phyloP scores from a whole-genome alignment of 805 yeast genomes.

The Pichia deserticola region DNA sequence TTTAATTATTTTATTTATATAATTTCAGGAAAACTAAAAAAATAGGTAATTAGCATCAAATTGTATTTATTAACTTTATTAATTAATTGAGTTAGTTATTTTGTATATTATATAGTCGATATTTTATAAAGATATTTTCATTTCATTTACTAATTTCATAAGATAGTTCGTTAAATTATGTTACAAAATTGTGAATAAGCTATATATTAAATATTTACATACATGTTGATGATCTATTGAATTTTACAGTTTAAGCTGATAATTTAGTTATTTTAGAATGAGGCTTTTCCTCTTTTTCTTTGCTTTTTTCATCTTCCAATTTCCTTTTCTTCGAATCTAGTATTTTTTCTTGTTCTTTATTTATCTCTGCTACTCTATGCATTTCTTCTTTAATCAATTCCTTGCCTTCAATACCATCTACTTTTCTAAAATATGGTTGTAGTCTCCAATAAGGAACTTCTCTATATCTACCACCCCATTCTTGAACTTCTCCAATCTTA shows the following conservation, averaged over 20 bases:
- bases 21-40: too few species aligned
- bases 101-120: too few species aligned
- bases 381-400: conserved; percentile 21
- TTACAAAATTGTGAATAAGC: too few species aligned
- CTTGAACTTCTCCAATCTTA: conserved; percentile 40
- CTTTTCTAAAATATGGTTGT: conserved; percentile 90
- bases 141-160: too few species aligned
- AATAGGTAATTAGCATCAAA: too few species aligned
- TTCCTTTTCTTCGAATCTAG: conserved; percentile 9
- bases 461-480: conserved; percentile 81
- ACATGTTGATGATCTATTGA: too few species aligned
- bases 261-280: conserved; percentile 1
- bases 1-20: not conserved
- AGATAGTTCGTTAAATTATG: too few species aligned
- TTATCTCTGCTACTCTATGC: conserved; percentile 7
- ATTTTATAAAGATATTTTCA: too few species aligned
- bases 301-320: not conserved
- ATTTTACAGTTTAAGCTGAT: too few species aligned
- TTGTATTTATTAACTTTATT: too few species aligned
- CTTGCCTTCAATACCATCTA: conserved; percentile 64
- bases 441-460: conserved; percentile 91
- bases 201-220: too few species aligned
- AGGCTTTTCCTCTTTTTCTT: not conserved
- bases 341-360: conserved; percentile 10
- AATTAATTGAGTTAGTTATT: too few species aligned